phyloP scores from a whole-genome alignment of 2,329 filamentous ascomycete genomes.

The Colletotrichum spaethianum region DNA sequence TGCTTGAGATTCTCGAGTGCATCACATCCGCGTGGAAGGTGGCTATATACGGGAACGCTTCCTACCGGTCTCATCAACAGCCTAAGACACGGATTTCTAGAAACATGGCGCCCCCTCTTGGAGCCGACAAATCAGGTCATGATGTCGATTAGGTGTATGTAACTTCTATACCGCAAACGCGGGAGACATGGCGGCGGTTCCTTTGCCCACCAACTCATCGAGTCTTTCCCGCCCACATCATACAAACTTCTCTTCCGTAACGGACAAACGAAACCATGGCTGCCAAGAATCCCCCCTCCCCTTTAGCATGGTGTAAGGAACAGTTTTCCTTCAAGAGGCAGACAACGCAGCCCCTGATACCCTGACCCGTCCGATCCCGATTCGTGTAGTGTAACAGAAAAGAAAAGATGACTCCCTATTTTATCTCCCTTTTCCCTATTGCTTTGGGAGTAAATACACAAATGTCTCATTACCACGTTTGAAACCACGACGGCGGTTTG shows the following conservation, averaged over 20 bases:
- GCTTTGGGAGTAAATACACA: background rate
- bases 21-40: background rate
- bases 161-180: background rate
- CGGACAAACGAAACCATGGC: background rate
- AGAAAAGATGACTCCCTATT: background rate
- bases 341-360: background rate
- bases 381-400: background rate
- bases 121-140: background rate
- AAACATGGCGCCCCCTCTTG: background rate
- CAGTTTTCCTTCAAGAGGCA: background rate
- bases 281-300: background rate
- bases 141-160: conserved; percentile 14
- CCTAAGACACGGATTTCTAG: background rate
- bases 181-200: background rate
- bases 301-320: background rate
- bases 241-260: background rate
- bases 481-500: background rate
- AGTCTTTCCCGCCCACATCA: background rate
- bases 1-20: background rate
- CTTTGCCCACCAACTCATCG: background rate
- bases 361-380: background rate
- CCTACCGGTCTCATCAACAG: background rate
- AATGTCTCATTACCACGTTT: background rate
- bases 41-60: background rate
- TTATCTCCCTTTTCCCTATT: background rate